phyloP scores from a whole-genome alignment of 2,329 filamentous ascomycete genomes.

The Cytospora chrysosperma region DNA sequence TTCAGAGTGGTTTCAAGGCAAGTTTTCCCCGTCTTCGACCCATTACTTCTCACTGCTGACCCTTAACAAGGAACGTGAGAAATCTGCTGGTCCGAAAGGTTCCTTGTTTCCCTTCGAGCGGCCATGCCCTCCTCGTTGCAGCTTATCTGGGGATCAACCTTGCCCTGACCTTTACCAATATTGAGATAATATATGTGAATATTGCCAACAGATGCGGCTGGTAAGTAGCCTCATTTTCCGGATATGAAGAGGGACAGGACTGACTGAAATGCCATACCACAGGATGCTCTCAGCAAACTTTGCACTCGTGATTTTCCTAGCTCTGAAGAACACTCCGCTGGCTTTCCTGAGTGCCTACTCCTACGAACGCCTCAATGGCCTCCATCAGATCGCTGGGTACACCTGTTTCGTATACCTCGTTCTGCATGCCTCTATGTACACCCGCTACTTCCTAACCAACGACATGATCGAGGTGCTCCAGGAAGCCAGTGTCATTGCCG shows the following conservation, averaged over 20 bases:
- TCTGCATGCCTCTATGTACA: constrained; percentile 47
- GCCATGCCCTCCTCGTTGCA: constrained; percentile 34
- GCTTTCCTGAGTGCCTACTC: constrained; percentile 53
- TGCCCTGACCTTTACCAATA: constrained; percentile 32
- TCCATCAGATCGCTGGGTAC: constrained; percentile 55
- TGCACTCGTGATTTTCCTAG: constrained; percentile 51
- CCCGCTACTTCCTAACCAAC: constrained; percentile 38
- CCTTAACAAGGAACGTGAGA: constrained; percentile 27
- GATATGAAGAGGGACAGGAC: background rate
- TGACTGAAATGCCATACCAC: background rate
- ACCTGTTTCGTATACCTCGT: constrained; percentile 46
- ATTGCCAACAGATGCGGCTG: constrained; percentile 35
- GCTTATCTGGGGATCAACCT: constrained; percentile 35
- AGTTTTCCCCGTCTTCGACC: background rate
- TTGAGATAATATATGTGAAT: constrained; percentile 26
- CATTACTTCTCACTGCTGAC: background rate
- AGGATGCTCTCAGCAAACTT: constrained; percentile 43
- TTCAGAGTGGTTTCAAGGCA: constrained; percentile 15
- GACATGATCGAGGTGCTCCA: constrained; percentile 35
- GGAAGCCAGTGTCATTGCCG: constrained; percentile 42
- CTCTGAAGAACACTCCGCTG: constrained; percentile 59
- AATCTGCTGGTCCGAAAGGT: constrained; percentile 34
- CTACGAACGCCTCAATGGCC: constrained; percentile 57
- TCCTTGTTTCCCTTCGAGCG: constrained; percentile 35
- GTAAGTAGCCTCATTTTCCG: constrained; percentile 27